Base-by-base conservation (phyloP, 2,329 filamentous ascomycete species). In the Scleromitrula shiraiana region DNA sequence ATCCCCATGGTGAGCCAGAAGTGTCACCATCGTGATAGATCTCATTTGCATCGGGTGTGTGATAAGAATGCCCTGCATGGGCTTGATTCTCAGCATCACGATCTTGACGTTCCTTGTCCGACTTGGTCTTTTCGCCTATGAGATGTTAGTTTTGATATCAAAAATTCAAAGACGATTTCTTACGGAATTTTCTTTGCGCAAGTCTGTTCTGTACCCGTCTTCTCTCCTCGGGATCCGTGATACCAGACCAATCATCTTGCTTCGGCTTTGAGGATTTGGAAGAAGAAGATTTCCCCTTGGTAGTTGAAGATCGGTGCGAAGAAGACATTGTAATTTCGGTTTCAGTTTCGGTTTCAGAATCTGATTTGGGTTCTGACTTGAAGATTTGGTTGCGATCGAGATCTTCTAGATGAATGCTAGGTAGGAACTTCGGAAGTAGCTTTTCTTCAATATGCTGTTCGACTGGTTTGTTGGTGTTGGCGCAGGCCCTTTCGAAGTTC, bases 101-200 rank as follows among this genome's bases (percentile, higher is more conserved):
- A 56, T 84, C 78, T 8, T 72, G 68, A 41, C 75, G 78, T 61
- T 88, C 84, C 53, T 78, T 82, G 56, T 80, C 77, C 49, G 84
- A 80, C 59, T 78, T 78, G 1, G 75, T 73, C 59, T 87, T 88
- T 56, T 85, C 83, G 58, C 84, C 84, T 88, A 32, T 22, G 20
- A 15, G 14, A 20, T 19, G 36, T 57, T 39, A 56, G 49, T 17
- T 22, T 38, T 32, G 7, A 12, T 49, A 14, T 30, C 24, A 23
- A 22, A 8, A 24, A 4, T 7, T n/a, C 9, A 41, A 30, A 5
- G n/a, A n/a, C 38, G 20, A 17, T 26, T 12, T 69, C 82, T 60
- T 74, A 88, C 85, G 75, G 57, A 87, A 88, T 59, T 87, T 87
- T 56, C 84, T 74, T 60, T 88, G 85, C 2, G 84, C 84, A 52